These are phyloP conservation scores for Sphagnurus paluster DNA, from an alignment of 1,284 basidiomycete genomes.

Conservation along the genomic window DNA sequence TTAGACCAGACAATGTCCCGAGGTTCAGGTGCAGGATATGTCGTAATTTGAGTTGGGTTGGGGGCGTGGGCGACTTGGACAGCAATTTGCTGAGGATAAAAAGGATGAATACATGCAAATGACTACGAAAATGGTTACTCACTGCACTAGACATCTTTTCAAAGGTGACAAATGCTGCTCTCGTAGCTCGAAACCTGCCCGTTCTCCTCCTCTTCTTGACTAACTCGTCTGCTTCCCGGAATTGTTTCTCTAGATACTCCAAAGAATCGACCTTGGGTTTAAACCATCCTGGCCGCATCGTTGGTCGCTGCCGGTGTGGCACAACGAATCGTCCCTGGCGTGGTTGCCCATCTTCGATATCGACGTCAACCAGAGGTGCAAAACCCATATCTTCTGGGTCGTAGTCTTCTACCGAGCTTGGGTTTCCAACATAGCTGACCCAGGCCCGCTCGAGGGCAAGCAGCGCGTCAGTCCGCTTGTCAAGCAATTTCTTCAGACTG, in stretches of 20 bases:
- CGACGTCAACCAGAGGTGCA: conserved; percentile 49
- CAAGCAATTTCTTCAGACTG: conserved; percentile 71
- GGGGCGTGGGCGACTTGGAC: conserved; percentile 84
- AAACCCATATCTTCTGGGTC: conserved; percentile 61
- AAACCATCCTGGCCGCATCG: conserved; percentile 68
- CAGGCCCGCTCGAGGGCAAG: conserved; percentile 81
- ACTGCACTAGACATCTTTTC: conserved; percentile 92
- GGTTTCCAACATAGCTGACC: conserved; percentile 92
- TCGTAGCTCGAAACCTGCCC: conserved; percentile 77
- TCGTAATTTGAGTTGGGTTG: conserved; percentile 64
- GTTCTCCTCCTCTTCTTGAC: conserved; percentile 66
- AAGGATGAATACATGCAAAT: neutral
- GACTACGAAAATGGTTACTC: conserved; percentile 29
- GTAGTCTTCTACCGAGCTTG: conserved; percentile 74
- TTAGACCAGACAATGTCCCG: conserved; percentile 96
- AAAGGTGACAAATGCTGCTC: conserved; percentile 95
- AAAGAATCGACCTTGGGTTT: conserved; percentile 79
- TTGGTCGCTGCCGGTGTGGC: conserved; percentile 72
- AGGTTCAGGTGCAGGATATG: conserved; percentile 87
- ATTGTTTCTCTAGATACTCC: conserved; percentile 79
- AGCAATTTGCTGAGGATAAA: conserved; percentile 74
- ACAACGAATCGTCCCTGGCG: conserved; percentile 57
- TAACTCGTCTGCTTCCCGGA: conserved; percentile 76
- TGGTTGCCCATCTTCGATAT: conserved; percentile 50
- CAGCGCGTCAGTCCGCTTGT: conserved; percentile 77